Base-by-base conservation (phyloP, 441 rosid species). In the Lepidium campestre region DNA sequence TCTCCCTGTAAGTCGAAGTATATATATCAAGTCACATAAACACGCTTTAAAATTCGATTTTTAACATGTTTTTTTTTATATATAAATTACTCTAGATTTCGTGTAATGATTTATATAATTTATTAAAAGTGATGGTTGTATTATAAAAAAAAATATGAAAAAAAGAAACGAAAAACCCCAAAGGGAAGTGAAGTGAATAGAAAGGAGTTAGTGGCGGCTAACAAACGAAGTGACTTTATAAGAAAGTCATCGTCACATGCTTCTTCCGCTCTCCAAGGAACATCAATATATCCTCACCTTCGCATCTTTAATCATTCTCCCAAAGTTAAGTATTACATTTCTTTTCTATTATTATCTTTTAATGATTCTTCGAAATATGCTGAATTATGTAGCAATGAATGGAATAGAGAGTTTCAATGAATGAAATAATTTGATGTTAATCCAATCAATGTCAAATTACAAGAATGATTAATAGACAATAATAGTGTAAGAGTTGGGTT, bases 181-280 rank as follows among this genome's bases (percentile, higher is more conserved):
- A 66, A 53, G 2, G 41, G 68, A 67, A 67, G 72, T 67, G 73
- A 73, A 73, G 72, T 67, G 77, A 6, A 27, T 6, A 10, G 46
- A 73, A 73, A 73, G 77, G 53, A 1, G 68, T 20, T 46, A 67
- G 63, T 61, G 73, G 73, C 68, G 69, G 77, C 77, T 67, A 73
- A 73, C 77, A 61, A 54, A 67, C 73, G 65, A 61, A 61, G 68
- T 67, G 68, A 73, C 77, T 73, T 73, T 67, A 54, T 15, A 29
- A 25, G 59, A 67, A 73, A 67, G 77, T 73, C 73, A 73, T 73
- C 77, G 68, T 61, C 77, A 73, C 73, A 73, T 73, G 77, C 77
- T 73, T 73, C 57, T 66, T 73, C 76, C 72, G n/a, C 19, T 66
- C 72, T 73, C 27, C 68, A 73, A 73, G 72, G 76, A 73, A 66